Evolutionary conservation across 768 basidiomycete species (phyloP).

Genomic region (Rhodotorula kratochvilovae): DNA sequence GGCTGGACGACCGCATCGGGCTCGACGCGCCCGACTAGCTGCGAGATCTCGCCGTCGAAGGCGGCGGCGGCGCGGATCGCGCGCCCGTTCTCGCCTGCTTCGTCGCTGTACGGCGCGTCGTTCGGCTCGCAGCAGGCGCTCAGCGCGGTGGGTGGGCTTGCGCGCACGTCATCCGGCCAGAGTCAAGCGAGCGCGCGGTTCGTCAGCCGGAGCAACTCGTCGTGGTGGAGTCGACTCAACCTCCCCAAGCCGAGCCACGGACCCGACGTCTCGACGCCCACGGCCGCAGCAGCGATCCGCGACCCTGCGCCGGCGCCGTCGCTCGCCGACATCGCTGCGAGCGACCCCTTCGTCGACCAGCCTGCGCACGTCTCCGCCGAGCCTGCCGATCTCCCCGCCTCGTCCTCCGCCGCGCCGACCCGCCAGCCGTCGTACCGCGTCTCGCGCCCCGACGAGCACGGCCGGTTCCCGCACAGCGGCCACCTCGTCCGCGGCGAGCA

Average conservation of each 20-base stretch:
- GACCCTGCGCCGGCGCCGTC: slow-evolving; percentile 26
- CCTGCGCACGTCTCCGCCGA: not conserved
- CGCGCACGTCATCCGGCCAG: not conserved
- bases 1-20: not conserved
- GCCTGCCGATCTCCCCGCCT: too few relatives aligned
- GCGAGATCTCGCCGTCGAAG: not conserved
- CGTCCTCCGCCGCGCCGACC: not conserved
- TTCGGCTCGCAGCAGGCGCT: slow-evolving; percentile 1
- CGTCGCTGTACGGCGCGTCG: slow-evolving; percentile 17
- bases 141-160: not conserved
- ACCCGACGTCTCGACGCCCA: slow-evolving; percentile 17
- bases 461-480: not conserved
- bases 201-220: slow-evolving; percentile 11
- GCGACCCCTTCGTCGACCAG: slow-evolving; percentile 25
- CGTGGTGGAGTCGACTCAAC: slow-evolving; percentile 33
- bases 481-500: slow-evolving; percentile 6
- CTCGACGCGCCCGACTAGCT: not conserved
- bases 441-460: slow-evolving; percentile 13
- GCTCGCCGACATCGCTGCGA: slow-evolving; percentile 1
- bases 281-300: slow-evolving; percentile 23
- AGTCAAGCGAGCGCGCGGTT: not conserved
- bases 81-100: slow-evolving; percentile 21
- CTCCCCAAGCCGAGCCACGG: not conserved
- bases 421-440: not conserved
- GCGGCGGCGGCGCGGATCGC: slow-evolving; percentile 1